phyloP scores from a whole-genome alignment of 2,329 filamentous ascomycete species.

The Chaetomium globosum region DNA sequence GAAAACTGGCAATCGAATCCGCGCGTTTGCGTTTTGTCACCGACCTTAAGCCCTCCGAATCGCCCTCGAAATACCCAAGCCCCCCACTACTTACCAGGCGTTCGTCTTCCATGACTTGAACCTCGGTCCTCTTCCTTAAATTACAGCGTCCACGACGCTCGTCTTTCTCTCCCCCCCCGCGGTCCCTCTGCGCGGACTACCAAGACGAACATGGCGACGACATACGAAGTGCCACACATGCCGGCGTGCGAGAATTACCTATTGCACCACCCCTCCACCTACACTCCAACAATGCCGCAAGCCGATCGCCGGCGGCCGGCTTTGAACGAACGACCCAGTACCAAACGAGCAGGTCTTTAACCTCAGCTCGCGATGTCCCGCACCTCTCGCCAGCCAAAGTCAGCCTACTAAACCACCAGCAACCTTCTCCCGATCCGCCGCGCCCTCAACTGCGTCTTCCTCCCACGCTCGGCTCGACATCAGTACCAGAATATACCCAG shows the following conservation, averaged over 20 bases:
- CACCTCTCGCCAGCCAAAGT: conserved; percentile 10
- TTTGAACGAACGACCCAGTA: conserved; percentile 32
- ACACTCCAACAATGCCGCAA: conserved; percentile 22
- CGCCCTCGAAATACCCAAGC: background rate
- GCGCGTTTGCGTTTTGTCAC: background rate
- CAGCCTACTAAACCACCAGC: conserved; percentile 16
- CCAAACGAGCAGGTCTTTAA: conserved; percentile 33
- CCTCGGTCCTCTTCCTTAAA: conserved; percentile 18
- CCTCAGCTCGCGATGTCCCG: conserved; percentile 26
- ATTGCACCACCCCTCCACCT: conserved; percentile 27
- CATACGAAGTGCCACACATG: conserved; percentile 40
- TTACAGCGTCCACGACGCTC: background rate
- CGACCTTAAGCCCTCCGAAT: background rate
- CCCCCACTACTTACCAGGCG: background rate
- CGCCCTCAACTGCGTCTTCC: conserved; percentile 5
- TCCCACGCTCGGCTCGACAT: background rate
- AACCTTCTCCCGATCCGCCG: conserved; percentile 16
- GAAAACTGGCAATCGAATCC: background rate
- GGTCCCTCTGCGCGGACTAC: conserved; percentile 40
- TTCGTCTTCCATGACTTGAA: conserved; percentile 37
- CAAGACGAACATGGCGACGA: conserved; percentile 43
- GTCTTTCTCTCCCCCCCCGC: background rate
- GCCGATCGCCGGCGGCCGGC: conserved; percentile 27
- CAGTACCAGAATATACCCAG: conserved; percentile 14
- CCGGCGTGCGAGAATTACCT: conserved; percentile 38